These are phyloP conservation scores for Hibiscus tridactylites DNA, from an alignment of 345 rosid species.

Conservation along the genomic window DNA sequence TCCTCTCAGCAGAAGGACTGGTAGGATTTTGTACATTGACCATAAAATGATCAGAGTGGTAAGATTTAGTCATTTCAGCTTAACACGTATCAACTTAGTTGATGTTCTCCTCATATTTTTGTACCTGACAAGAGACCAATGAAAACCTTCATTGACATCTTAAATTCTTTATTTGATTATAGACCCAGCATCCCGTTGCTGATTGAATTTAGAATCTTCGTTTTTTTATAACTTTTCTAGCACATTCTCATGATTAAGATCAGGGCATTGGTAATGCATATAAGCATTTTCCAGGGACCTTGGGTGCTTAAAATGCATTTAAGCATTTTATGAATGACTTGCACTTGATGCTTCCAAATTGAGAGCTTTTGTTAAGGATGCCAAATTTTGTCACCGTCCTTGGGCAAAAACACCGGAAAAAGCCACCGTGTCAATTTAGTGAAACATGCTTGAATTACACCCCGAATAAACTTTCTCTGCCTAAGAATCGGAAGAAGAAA, in stretches of 20 bases:
- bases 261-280: not conserved
- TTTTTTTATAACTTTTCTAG: not conserved
- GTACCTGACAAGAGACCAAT: slow-evolving; percentile 4
- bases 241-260: not conserved
- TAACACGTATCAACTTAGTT: slow-evolving; percentile 9
- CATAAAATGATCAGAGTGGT: slow-evolving; percentile 15
- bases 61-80: slow-evolving; percentile 13
- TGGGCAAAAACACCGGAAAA: not conserved
- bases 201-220: not conserved
- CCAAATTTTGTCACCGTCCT: not conserved
- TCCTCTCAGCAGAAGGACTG: slow-evolving; percentile 4
- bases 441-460: not conserved
- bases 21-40: slow-evolving; percentile 13
- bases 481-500: not conserved
- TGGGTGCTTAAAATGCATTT: not conserved
- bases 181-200: not conserved
- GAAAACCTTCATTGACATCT: not conserved
- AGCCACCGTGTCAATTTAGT: not conserved
- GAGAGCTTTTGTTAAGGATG: not conserved
- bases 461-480: not conserved
- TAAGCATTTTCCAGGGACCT: not conserved
- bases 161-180: slow-evolving; percentile 8
- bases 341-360: not conserved
- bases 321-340: not conserved
- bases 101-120: slow-evolving; percentile 11